Conservation (phyloP, 2,329 filamentous ascomycete species). For the Trichoderma polysporum region DNA sequence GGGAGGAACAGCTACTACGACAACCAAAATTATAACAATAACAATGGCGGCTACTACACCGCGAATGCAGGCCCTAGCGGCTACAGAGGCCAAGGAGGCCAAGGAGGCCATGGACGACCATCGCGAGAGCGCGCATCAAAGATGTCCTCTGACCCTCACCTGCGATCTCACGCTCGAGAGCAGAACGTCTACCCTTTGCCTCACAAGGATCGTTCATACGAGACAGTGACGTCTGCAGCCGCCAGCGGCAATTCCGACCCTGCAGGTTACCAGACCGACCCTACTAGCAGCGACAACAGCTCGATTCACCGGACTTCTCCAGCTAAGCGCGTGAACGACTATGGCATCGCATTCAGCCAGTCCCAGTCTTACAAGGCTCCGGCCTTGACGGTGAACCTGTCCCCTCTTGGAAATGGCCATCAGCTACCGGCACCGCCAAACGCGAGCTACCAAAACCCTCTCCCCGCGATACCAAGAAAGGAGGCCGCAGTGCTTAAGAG, state of each 20-base stretch:
- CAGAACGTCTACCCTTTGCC: constrained; percentile 52
- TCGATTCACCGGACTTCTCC: constrained; percentile 74
- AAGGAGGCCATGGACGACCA: constrained; percentile 25
- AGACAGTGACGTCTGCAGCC: constrained; percentile 78
- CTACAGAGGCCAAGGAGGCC: constrained; percentile 25
- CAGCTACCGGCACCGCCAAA: constrained; percentile 30
- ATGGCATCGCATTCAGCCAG: constrained; percentile 60
- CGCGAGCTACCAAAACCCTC: constrained; percentile 23
- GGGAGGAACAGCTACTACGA: constrained; percentile 47
- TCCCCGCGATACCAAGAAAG: constrained; percentile 31
- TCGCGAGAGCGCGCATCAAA: constrained; percentile 37
- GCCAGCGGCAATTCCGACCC: constrained; percentile 74
- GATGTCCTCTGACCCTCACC: constrained; percentile 49
- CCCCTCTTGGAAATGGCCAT: constrained; percentile 26
- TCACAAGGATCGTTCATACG: constrained; percentile 76
- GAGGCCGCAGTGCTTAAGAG: constrained; percentile 32
- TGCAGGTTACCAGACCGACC: constrained; percentile 79
- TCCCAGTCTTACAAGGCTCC: constrained; percentile 44
- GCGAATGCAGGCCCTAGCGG: constrained; percentile 31
- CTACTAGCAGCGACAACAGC: constrained; percentile 85
- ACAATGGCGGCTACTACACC: constrained; percentile 33
- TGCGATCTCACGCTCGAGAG: constrained; percentile 39
- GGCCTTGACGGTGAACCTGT: constrained; percentile 37
- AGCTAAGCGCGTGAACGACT: constrained; percentile 58
- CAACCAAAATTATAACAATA: constrained; percentile 27